Evolutionary conservation across 1,284 basidiomycete species (phyloP).

Genomic region (Omphalotus olearius): DNA sequence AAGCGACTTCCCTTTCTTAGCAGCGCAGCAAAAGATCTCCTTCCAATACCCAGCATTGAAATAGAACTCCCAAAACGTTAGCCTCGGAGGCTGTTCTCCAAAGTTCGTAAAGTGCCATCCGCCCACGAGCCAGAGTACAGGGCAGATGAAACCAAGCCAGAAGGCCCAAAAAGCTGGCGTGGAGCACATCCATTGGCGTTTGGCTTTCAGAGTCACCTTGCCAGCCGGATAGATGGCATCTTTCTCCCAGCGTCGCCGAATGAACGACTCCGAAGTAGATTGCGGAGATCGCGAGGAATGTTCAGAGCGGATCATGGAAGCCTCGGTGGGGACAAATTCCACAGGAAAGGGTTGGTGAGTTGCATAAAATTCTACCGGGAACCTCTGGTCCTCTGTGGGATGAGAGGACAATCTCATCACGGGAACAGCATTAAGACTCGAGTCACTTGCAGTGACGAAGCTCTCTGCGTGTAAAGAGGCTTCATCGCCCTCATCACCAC

Average conservation of each 20-base stretch:
- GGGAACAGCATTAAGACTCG: constrained; percentile 1
- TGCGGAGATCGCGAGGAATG: constrained; percentile 15
- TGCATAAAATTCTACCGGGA: neutral
- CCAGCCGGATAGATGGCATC: constrained; percentile 35
- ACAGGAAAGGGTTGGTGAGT: constrained; percentile 4
- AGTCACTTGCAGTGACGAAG: constrained; percentile 53
- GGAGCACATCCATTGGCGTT: constrained; percentile 21
- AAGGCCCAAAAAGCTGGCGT: constrained; percentile 59
- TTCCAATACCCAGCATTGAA: constrained; percentile 31
- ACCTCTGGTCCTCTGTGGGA: neutral
- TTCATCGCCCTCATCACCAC: constrained; percentile 26
- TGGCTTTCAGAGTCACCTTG: constrained; percentile 20
- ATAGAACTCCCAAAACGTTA: constrained; percentile 41
- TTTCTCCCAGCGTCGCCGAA: constrained; percentile 35
- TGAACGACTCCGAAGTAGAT: constrained; percentile 34
- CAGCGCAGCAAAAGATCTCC: constrained; percentile 24
- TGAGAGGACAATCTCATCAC: constrained; percentile 4
- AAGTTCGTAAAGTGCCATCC: constrained; percentile 60
- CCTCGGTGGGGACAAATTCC: constrained; percentile 6
- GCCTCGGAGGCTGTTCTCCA: constrained; percentile 36
- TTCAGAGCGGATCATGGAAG: constrained; percentile 11
- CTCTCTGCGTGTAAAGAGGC: constrained; percentile 50
- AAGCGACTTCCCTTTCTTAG: constrained; percentile 18
- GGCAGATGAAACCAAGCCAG: constrained; percentile 63
- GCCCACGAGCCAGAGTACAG: constrained; percentile 69